These are phyloP conservation scores for Euphrasia confusa DNA, from an alignment of 257 asterid species.

Conservation along the genomic window DNA sequence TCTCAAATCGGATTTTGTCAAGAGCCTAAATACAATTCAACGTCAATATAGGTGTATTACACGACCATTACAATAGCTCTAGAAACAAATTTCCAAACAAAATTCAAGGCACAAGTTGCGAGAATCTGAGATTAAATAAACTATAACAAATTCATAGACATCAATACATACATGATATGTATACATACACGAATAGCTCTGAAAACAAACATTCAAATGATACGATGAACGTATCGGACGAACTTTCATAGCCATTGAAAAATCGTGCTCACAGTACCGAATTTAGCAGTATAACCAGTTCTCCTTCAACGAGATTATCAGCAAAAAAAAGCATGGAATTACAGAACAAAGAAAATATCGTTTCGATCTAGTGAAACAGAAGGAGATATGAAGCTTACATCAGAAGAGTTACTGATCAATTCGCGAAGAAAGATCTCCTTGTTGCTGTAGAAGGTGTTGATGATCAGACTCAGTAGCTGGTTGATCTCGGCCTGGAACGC, in stretches of 20 bases:
- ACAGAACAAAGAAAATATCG: not conserved
- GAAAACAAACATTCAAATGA: too few relatives aligned
- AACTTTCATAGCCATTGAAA: not conserved
- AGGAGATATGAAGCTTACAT: not conserved
- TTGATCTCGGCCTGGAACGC: too few relatives aligned
- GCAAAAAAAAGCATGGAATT: not conserved
- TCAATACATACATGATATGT: too few relatives aligned
- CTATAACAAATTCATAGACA: too few relatives aligned
- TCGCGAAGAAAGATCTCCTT: not conserved
- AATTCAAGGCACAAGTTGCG: too few relatives aligned
- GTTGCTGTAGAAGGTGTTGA: too few relatives aligned
- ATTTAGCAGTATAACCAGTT: too few relatives aligned
- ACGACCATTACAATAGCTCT: not conserved
- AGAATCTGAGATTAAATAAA: too few relatives aligned
- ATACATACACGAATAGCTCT: too few relatives aligned
- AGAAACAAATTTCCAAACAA: not conserved
- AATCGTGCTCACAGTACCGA: not conserved
- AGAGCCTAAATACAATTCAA: slow-evolving; percentile 30
- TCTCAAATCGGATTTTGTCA: slow-evolving; percentile 23
- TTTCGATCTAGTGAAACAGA: too few relatives aligned
- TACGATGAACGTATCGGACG: too few relatives aligned
- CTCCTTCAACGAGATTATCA: not conserved
- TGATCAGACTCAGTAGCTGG: too few relatives aligned
- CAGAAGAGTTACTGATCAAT: slow-evolving; percentile 1
- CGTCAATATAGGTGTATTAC: not conserved